phyloP scores from a whole-genome alignment of 441 rosid species.

The Pelargonium myrrhifolium region DNA sequence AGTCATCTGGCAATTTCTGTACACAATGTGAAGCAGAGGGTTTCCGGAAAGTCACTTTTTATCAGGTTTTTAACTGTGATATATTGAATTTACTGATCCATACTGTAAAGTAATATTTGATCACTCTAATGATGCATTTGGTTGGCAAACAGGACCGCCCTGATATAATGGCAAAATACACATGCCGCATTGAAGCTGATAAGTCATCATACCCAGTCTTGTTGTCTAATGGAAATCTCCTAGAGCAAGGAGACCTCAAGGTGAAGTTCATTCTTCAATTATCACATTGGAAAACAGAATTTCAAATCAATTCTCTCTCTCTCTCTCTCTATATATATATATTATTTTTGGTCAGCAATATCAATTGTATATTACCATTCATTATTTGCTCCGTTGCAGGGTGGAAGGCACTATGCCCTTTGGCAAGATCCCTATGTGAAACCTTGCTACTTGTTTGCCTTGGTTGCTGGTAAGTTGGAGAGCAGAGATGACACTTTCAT shows the following conservation, averaged over 20 bases:
- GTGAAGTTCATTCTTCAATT: conserved; percentile 28
- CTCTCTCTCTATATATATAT: too few relatives aligned
- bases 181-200: conserved; percentile 85
- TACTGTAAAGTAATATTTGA: conserved; percentile 11
- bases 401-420: conserved; percentile 74
- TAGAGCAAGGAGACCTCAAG: conserved; percentile 70
- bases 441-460: conserved; percentile 88
- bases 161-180: conserved; percentile 91
- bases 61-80: conserved; percentile 47
- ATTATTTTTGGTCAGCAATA: too few relatives aligned
- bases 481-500: conserved; percentile 81
- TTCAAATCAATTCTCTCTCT: neutral
- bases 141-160: conserved; percentile 69
- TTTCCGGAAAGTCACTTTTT: conserved; percentile 80
- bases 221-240: conserved; percentile 85
- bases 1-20: conserved; percentile 85
- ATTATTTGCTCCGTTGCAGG: conserved; percentile 35
- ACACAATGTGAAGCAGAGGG: conserved; percentile 99
- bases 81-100: conserved; percentile 10
- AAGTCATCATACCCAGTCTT: conserved; percentile 79
- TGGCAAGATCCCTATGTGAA: conserved; percentile 99
- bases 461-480: conserved; percentile 81
- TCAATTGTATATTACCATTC: neutral
- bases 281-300: neutral
- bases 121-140: conserved; percentile 15